Conservation (phyloP, 495 filamentous ascomycete species). For the Penicillium soppii region DNA sequence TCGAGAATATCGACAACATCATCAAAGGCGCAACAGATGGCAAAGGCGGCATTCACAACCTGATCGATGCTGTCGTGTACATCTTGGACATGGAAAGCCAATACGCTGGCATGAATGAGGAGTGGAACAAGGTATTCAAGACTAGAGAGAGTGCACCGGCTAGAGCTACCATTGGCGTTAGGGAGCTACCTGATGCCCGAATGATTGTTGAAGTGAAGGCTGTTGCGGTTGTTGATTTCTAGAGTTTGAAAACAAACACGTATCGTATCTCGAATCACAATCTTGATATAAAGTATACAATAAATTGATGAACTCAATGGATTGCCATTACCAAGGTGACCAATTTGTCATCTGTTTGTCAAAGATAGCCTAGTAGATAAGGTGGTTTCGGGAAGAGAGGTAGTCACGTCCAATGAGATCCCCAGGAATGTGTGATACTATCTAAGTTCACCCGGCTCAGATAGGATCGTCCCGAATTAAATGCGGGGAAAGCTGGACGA, state of each 20-base stretch:
- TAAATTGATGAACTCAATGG: not conserved
- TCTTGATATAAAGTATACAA: not conserved
- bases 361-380: too few relatives aligned
- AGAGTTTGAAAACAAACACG: not conserved
- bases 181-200: slow-evolving; percentile 32
- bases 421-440: too few relatives aligned
- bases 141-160: slow-evolving; percentile 32
- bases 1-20: slow-evolving; percentile 32
- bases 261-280: too few relatives aligned
- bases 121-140: slow-evolving; percentile 38
- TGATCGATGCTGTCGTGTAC: slow-evolving; percentile 36
- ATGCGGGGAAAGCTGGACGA: not conserved
- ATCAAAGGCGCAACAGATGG: slow-evolving; percentile 32
- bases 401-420: too few relatives aligned
- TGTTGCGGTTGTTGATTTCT: not conserved
- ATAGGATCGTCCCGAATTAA: not conserved
- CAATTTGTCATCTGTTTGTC: too few relatives aligned
- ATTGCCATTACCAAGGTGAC: too few relatives aligned
- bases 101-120: slow-evolving; percentile 41
- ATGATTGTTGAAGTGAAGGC: slow-evolving; percentile 38
- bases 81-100: slow-evolving; percentile 35
- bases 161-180: slow-evolving; percentile 34
- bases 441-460: too few relatives aligned
- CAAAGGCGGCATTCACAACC: slow-evolving; percentile 29
- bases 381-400: too few relatives aligned